Conservation (phyloP, 2,329 filamentous ascomycete species). For the Penicillium sp. region DNA sequence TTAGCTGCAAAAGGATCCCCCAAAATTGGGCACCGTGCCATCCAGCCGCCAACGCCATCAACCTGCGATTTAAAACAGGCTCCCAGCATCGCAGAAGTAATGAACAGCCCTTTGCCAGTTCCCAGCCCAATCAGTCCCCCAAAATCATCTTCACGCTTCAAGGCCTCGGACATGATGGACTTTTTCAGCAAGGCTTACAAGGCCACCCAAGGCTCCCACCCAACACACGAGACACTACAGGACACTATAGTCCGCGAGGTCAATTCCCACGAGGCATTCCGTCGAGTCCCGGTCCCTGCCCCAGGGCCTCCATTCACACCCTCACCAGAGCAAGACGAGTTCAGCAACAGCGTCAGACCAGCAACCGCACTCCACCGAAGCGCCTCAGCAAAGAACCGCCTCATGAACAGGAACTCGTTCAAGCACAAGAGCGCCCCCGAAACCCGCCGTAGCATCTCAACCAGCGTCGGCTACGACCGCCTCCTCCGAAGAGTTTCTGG, state of each 20-base stretch:
- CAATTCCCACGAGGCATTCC: conserved; percentile 46
- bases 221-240: conserved; percentile 43
- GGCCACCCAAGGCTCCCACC: conserved; percentile 31
- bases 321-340: conserved; percentile 23
- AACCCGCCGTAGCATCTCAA: conserved; percentile 31
- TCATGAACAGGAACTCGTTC: conserved; percentile 33
- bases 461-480: conserved; percentile 20
- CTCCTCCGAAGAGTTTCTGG: conserved; percentile 20
- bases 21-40: conserved; percentile 36
- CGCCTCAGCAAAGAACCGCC: conserved; percentile 29
- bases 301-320: conserved; percentile 37
- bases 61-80: conserved; percentile 24
- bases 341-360: conserved; percentile 14
- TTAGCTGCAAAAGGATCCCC: conserved; percentile 34
- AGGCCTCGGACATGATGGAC: conserved; percentile 42
- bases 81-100: conserved; percentile 42
- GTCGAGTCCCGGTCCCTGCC: conserved; percentile 31
- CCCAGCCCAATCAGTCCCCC: conserved; percentile 24
- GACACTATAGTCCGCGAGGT: conserved; percentile 46
- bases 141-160: conserved; percentile 29
- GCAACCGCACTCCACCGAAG: conserved; percentile 22
- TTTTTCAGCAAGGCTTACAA: conserved; percentile 41
- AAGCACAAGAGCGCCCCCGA: conserved; percentile 29
- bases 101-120: conserved; percentile 40
- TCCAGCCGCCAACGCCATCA: conserved; percentile 39